These are phyloP conservation scores for Solanum pinnatisectum DNA, from an alignment of 257 asterid genomes.

Conservation along the genomic window DNA sequence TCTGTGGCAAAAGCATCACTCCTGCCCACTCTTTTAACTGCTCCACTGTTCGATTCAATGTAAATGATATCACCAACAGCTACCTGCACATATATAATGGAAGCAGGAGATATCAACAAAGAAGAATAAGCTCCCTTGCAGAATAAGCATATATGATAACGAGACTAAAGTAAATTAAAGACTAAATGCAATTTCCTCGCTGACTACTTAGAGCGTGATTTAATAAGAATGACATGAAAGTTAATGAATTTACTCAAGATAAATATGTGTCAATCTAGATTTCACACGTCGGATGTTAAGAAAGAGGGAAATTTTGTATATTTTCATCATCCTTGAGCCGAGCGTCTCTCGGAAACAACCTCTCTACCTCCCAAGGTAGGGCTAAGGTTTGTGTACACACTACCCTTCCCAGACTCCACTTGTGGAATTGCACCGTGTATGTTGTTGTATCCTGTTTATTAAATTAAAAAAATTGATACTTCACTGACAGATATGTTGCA, in stretches of 20 bases:
- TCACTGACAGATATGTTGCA: background rate
- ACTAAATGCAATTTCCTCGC: background rate
- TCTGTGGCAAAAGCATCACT: conserved; percentile 96
- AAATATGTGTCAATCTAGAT: background rate
- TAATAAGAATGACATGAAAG: background rate
- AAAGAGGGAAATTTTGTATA: background rate
- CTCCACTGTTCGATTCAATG: conserved; percentile 89
- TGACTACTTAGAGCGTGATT: background rate
- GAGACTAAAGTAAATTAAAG: background rate
- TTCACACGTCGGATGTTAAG: background rate
- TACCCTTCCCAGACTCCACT: background rate
- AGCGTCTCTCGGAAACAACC: background rate
- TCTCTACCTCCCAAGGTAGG: background rate
- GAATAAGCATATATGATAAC: background rate
- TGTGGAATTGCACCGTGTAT: background rate
- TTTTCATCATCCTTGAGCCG: background rate
- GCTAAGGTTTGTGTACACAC: background rate
- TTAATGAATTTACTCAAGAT: background rate
- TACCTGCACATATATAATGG: conserved; percentile 38
- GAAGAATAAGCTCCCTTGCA: background rate
- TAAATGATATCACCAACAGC: conserved; percentile 95
- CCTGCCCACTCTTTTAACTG: conserved; percentile 93
- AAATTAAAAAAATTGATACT: background rate
- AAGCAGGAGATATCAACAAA: background rate
- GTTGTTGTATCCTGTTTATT: background rate